phyloP scores from a whole-genome alignment of 2,329 filamentous ascomycete genomes.

The Fusarium agapanthi region DNA sequence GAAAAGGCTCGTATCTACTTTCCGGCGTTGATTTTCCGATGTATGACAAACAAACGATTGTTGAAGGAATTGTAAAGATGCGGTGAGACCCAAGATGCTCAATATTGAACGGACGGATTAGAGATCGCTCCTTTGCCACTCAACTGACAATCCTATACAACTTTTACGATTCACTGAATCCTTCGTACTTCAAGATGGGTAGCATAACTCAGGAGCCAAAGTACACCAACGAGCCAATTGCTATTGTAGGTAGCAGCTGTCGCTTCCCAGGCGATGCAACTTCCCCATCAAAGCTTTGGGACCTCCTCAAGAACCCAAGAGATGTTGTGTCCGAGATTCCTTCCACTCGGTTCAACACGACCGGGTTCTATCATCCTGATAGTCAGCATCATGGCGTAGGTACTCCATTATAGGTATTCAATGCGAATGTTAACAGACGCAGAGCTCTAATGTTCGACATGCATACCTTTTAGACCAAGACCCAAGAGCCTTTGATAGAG shows the following conservation, averaged over 20 bases:
- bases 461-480: constrained; percentile 8
- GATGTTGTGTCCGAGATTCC: neutral
- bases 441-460: constrained; percentile 3
- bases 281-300: constrained; percentile 13
- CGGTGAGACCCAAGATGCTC: neutral
- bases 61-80: neutral
- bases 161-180: neutral
- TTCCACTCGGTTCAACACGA: neutral
- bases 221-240: constrained; percentile 10
- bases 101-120: neutral
- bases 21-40: rapidly evolving
- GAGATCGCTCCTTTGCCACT: neutral
- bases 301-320: neutral
- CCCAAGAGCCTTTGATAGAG: constrained; percentile 1
- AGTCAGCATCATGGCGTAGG: neutral
- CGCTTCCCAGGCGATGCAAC: constrained; percentile 9
- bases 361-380: neutral
- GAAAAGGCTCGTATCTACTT: neutral
- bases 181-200: neutral
- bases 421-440: neutral
- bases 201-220: neutral
- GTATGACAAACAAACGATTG: rapidly evolving
- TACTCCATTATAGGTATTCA: neutral
- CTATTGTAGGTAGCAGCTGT: constrained; percentile 14
- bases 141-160: neutral